Conservation (phyloP, 148 eudicot genomes). For the Rhododendron williamsianum region DNA sequence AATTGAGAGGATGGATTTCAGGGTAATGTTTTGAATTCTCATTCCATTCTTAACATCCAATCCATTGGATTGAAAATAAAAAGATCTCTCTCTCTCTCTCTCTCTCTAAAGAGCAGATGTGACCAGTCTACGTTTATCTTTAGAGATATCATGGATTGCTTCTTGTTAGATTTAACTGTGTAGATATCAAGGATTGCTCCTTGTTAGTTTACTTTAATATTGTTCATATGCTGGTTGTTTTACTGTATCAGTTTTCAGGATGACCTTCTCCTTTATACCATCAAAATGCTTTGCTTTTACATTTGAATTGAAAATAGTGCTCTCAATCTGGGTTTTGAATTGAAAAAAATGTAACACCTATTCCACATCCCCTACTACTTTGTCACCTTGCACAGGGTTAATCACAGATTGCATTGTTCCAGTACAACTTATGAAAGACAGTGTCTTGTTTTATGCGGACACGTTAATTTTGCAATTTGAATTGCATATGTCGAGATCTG, state of each 20-base stretch:
- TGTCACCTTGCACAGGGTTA: neutral
- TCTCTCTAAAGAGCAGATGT: too few species aligned
- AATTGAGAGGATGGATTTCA: slow-evolving; percentile 65
- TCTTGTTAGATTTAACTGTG: neutral
- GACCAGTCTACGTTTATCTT: neutral
- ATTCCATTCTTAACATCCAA: neutral
- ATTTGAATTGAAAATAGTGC: neutral
- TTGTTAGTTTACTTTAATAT: neutral
- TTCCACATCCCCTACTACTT: neutral
- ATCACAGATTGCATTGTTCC: neutral
- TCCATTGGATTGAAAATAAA: neutral
- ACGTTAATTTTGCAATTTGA: neutral
- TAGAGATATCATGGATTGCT: neutral
- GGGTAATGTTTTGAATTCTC: slow-evolving; percentile 44
- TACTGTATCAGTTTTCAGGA: neutral
- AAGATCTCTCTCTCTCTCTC: neutral
- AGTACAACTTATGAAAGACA: neutral
- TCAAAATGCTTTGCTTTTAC: neutral
- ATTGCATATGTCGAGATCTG: neutral
- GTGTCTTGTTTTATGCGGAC: neutral
- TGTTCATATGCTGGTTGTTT: neutral
- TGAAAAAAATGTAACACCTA: neutral
- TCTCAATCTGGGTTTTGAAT: neutral
- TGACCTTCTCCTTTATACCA: neutral
- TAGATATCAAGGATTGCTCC: neutral